Evolutionary conservation across 2,329 filamentous ascomycete species (phyloP).

Genomic region (Cytospora schulzeri): DNA sequence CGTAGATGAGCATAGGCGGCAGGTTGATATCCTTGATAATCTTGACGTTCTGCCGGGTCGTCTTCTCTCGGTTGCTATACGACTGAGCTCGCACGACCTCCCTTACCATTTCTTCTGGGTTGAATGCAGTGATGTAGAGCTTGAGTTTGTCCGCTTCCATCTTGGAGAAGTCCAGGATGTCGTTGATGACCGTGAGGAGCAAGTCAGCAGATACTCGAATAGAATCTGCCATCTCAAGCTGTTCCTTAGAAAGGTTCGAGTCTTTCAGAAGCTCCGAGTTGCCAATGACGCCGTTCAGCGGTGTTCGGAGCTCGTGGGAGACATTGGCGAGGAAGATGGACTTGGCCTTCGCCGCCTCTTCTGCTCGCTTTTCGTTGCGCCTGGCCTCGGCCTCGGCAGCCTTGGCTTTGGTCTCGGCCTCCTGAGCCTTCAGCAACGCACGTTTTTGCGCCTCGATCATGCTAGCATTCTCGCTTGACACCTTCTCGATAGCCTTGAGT

Average conservation of each 20-base stretch:
- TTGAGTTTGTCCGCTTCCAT: conserved; percentile 89
- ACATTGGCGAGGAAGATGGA: conserved; percentile 80
- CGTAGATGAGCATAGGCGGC: conserved; percentile 72
- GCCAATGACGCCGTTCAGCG: conserved; percentile 85
- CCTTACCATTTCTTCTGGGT: conserved; percentile 66
- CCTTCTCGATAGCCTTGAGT: conserved; percentile 73
- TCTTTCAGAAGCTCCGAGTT: conserved; percentile 84
- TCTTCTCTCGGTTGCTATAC: conserved; percentile 66
- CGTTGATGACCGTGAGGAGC: conserved; percentile 89
- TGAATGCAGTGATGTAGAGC: conserved; percentile 71
- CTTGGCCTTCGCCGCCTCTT: conserved; percentile 82
- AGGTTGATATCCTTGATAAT: conserved; percentile 72
- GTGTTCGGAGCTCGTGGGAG: conserved; percentile 78
- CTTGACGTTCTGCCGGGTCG: conserved; percentile 62
- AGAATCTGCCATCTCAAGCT: conserved; percentile 83
- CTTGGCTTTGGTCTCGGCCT: conserved; percentile 76
- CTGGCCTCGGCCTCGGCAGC: conserved; percentile 75
- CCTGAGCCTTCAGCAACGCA: conserved; percentile 70
- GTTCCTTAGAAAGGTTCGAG: conserved; percentile 72
- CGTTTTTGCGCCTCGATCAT: conserved; percentile 79
- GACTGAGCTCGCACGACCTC: conserved; percentile 68
- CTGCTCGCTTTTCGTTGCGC: conserved; percentile 77
- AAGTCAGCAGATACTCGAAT: conserved; percentile 86
- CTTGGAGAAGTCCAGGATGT: conserved; percentile 94
- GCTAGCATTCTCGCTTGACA: conserved; percentile 74